These are phyloP conservation scores for Sporothrix brasiliensis DNA, from an alignment of 2,329 filamentous ascomycete species.

Conservation along the genomic window DNA sequence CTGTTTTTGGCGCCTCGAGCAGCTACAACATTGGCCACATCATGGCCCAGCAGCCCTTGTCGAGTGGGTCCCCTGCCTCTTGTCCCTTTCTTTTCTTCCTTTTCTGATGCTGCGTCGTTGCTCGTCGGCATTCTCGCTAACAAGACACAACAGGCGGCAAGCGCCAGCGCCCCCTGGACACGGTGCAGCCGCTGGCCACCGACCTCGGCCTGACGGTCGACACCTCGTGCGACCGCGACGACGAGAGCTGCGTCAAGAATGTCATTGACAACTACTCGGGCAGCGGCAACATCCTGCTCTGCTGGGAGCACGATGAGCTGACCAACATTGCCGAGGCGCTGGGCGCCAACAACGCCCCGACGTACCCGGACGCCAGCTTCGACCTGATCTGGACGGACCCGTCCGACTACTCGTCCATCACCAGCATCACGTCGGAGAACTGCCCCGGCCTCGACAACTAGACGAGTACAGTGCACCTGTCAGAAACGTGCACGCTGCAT, in stretches of 20 bases:
- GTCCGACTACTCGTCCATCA: conserved; percentile 53
- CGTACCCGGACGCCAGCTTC: conserved; percentile 55
- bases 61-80: conserved; percentile 41
- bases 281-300: conserved; percentile 61
- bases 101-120: background rate
- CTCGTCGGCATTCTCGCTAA: background rate
- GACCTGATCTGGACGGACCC: conserved; percentile 63
- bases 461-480: too few relatives aligned
- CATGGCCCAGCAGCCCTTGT: conserved; percentile 58
- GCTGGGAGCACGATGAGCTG: conserved; percentile 52
- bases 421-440: conserved; percentile 51
- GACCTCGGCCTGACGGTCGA: conserved; percentile 61
- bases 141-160: conserved; percentile 48
- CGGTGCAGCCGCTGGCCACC: conserved; percentile 58
- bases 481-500: background rate
- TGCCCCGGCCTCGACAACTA: conserved; percentile 56
- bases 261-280: conserved; percentile 53
- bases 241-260: conserved; percentile 57
- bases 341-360: conserved; percentile 53
- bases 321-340: conserved; percentile 56
- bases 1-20: conserved; percentile 57
- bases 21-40: conserved; percentile 61
- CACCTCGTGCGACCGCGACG: conserved; percentile 58
- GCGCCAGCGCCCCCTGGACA: conserved; percentile 58
- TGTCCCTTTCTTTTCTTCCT: background rate